A percentile compares a stretch with the other conserved stretches of the same genome.
These are phyloP conservation scores for Nidula microcarpa DNA, from an alignment of 768 basidiomycete species.

Conservation along the genomic window DNA sequence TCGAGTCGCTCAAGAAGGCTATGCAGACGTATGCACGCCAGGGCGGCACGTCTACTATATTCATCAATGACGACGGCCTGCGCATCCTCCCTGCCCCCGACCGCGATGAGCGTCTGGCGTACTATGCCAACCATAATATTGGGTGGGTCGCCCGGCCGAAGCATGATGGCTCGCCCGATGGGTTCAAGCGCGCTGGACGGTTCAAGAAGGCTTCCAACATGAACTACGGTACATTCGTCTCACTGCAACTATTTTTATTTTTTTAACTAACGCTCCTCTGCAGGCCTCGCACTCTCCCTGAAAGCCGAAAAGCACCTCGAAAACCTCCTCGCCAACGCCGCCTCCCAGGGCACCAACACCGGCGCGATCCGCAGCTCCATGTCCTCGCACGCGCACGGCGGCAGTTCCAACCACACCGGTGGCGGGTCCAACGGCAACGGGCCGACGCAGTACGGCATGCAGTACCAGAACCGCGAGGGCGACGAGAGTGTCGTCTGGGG, in stretches of 20 bases:
- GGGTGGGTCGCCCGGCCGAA: slow-evolving; percentile 79
- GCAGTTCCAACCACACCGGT: slow-evolving; percentile 18
- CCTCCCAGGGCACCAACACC: slow-evolving; percentile 12
- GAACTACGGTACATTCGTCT: slow-evolving; percentile 57
- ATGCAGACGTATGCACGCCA: slow-evolving; percentile 88
- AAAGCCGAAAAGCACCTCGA: slow-evolving; percentile 51
- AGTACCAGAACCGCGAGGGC: slow-evolving; percentile 64
- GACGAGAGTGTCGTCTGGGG: slow-evolving; percentile 42
- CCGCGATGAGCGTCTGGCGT: slow-evolving; percentile 59
- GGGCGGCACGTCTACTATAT: slow-evolving; percentile 73
- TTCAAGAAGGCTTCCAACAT: slow-evolving; percentile 96
- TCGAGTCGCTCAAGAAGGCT: slow-evolving; percentile 72
- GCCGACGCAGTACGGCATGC: slow-evolving; percentile 51
- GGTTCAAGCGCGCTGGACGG: slow-evolving; percentile 70
- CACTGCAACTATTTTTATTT: too few relatives aligned
- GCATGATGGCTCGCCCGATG: slow-evolving; percentile 50
- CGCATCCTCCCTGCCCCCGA: slow-evolving; percentile 53
- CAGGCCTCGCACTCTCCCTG: slow-evolving; percentile 55
- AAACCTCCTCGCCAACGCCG: slow-evolving; percentile 28
- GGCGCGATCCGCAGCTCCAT: slow-evolving; percentile 5
- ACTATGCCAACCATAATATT: slow-evolving; percentile 70
- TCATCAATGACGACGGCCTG: slow-evolving; percentile 80
- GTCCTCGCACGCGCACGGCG: slow-evolving; percentile 14
- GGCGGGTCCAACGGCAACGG: slow-evolving; percentile 4
- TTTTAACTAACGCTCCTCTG: too few relatives aligned